A percentile compares a stretch with the other conserved stretches of the same genome.
Evolutionary conservation across 768 basidiomycete genomes (phyloP).

Genomic region (Russula ochroleuca): DNA sequence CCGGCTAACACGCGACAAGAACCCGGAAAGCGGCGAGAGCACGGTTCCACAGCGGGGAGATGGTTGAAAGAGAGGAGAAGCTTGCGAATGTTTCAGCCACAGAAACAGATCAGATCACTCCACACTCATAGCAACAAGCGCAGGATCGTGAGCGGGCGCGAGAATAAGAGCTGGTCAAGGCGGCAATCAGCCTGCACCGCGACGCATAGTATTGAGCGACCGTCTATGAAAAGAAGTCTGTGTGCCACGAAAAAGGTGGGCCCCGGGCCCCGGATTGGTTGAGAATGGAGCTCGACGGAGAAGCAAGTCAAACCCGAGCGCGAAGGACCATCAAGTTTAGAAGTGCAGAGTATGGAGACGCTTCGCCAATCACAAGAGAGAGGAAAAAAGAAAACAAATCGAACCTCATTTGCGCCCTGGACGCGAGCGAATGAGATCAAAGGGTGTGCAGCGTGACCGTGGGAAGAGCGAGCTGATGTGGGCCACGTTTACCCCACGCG

Average conservation of each 20-base stretch:
- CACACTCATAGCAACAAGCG: not conserved
- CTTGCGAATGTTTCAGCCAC: slow-evolving; percentile 13
- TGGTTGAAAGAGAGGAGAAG: not conserved
- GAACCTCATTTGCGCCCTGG: not conserved
- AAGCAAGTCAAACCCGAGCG: not conserved
- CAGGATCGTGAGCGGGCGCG: not conserved
- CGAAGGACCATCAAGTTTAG: not conserved
- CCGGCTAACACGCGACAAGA: not conserved
- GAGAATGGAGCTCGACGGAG: too few relatives aligned
- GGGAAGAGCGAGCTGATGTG: not conserved
- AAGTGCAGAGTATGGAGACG: not conserved
- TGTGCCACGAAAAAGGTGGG: too few relatives aligned
- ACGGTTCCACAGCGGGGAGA: not conserved
- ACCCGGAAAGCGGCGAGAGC: not conserved
- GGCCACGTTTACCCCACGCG: not conserved
- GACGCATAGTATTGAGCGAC: not conserved
- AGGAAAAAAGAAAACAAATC: not conserved
- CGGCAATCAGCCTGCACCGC: slow-evolving; percentile 14
- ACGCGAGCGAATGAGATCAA: not conserved
- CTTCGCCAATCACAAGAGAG: not conserved
- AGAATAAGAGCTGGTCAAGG: not conserved
- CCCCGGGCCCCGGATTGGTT: too few relatives aligned
- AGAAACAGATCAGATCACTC: not conserved
- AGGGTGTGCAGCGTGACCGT: not conserved
- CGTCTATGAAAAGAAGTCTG: not conserved